Evolutionary conservation across 495 filamentous ascomycete genomes (phyloP).

Genomic region (Cercophora scortea): DNA sequence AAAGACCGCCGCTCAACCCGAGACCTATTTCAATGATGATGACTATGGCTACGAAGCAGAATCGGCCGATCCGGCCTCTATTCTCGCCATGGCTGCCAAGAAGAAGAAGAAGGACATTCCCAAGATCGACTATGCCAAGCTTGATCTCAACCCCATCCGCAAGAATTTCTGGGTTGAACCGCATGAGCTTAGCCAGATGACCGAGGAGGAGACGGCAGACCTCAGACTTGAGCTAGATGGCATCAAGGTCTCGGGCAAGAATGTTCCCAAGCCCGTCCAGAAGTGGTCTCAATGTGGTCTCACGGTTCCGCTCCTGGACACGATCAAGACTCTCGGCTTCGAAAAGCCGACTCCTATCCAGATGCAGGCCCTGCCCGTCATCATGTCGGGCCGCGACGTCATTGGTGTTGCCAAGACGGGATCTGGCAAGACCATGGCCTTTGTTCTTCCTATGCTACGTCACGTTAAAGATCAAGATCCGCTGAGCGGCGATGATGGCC

Average conservation of each 20-base stretch:
- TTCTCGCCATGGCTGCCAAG: constrained; percentile 80
- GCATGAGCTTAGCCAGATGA: constrained; percentile 73
- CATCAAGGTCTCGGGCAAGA: constrained; percentile 80
- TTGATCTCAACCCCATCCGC: constrained; percentile 77
- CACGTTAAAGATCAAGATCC: constrained; percentile 93
- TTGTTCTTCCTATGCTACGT: constrained; percentile 89
- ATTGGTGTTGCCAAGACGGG: constrained; percentile 97
- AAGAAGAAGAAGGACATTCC: constrained; percentile 97
- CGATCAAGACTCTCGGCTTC: constrained; percentile 76
- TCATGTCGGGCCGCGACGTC: constrained; percentile 94
- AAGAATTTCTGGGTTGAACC: constrained; percentile 95
- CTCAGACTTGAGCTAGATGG: constrained; percentile 84
- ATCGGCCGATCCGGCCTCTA: constrained; percentile 64
- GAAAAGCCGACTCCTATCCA: constrained; percentile 90
- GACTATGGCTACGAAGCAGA: constrained; percentile 70
- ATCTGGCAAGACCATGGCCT: constrained; percentile 97
- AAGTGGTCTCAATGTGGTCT: constrained; percentile 97
- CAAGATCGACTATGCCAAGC: constrained; percentile 71
- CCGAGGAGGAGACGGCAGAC: constrained; percentile 72
- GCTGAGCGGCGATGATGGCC: constrained; percentile 77
- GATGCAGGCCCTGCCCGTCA: constrained; percentile 85
- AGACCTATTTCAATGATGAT: constrained; percentile 82
- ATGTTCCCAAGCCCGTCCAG: constrained; percentile 85
- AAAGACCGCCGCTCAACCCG: constrained; percentile 53
- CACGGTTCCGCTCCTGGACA: constrained; percentile 78